Conservation (phyloP, 805 yeast species). For the Candida takata region DNA sequence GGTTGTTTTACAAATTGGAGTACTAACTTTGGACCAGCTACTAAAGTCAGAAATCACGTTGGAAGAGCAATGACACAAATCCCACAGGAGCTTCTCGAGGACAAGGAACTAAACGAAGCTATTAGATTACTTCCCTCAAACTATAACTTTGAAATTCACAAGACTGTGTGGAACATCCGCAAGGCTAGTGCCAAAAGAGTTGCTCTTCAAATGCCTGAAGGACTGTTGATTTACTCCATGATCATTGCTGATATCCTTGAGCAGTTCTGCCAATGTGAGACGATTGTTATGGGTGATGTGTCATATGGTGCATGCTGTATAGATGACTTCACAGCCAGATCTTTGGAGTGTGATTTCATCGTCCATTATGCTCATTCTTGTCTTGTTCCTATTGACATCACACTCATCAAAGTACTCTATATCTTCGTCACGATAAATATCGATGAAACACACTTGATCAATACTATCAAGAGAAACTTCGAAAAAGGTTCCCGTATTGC, state of each 20-base stretch:
- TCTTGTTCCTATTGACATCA: conserved; percentile 89
- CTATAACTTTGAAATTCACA: conserved; percentile 93
- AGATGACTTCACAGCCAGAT: conserved; percentile 90
- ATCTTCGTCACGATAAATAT: conserved; percentile 91
- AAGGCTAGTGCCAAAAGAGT: conserved; percentile 73
- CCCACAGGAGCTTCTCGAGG: conserved; percentile 77
- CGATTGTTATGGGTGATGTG: conserved; percentile 96
- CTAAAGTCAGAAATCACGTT: conserved; percentile 29
- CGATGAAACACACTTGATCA: conserved; percentile 73
- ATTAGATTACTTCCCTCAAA: conserved; percentile 77
- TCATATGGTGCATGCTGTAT: conserved; percentile 98
- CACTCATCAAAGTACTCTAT: conserved; percentile 85
- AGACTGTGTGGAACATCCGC: conserved; percentile 87
- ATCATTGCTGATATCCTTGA: conserved; percentile 88
- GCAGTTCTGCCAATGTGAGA: conserved; percentile 83
- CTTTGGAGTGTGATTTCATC: conserved; percentile 88
- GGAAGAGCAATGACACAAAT: conserved; percentile 75
- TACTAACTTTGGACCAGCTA: conserved; percentile 6
- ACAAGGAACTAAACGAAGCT: conserved; percentile 78
- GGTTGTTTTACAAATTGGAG: not conserved
- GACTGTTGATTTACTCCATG: conserved; percentile 79
- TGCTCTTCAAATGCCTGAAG: conserved; percentile 97
- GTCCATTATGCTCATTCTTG: conserved; percentile 98
- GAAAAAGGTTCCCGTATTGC: conserved; percentile 61
- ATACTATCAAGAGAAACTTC: conserved; percentile 71